A percentile compares a stretch with the other conserved stretches of the same genome.
Evolutionary conservation across 257 asterid genomes (phyloP).

Genomic region (Anisodus acutangulus): DNA sequence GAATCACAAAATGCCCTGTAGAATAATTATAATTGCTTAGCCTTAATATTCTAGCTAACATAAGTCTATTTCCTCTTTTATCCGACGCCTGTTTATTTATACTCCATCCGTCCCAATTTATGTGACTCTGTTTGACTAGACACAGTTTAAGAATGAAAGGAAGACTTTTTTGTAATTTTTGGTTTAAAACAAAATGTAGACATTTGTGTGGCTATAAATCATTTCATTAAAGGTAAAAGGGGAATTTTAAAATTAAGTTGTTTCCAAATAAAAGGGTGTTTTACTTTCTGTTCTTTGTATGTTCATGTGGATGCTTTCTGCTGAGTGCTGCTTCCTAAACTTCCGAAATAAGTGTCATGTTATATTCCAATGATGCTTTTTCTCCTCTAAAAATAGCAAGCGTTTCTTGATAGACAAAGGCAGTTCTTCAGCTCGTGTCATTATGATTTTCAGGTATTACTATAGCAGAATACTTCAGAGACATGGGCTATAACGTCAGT

Average conservation of each 20-base stretch:
- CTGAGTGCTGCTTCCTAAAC: neutral
- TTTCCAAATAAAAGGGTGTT: neutral
- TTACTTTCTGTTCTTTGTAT: conserved; percentile 7
- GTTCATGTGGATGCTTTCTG: conserved; percentile 22
- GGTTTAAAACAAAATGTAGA: too few relatives aligned
- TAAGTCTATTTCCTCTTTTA: conserved; percentile 8
- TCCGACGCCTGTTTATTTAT: neutral
- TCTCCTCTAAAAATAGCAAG: neutral
- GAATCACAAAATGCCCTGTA: neutral
- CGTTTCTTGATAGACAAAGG: neutral
- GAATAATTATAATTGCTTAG: conserved; percentile 7
- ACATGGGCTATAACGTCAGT: conserved; percentile 99
- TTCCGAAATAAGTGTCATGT: conserved; percentile 9
- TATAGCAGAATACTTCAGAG: conserved; percentile 97
- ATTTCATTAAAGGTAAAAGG: too few relatives aligned
- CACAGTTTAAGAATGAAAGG: too few relatives aligned
- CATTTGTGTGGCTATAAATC: too few relatives aligned
- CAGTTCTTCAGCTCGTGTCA: conserved; percentile 28
- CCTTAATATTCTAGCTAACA: neutral
- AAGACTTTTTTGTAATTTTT: too few relatives aligned
- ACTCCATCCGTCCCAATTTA: too few relatives aligned
- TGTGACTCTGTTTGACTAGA: too few relatives aligned
- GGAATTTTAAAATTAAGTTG: too few relatives aligned
- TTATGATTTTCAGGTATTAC: conserved; percentile 78
- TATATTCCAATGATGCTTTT: neutral